Evolutionary conservation across 2,329 filamentous ascomycete genomes (phyloP).

Genomic region (Diplodia scrobiculata): DNA sequence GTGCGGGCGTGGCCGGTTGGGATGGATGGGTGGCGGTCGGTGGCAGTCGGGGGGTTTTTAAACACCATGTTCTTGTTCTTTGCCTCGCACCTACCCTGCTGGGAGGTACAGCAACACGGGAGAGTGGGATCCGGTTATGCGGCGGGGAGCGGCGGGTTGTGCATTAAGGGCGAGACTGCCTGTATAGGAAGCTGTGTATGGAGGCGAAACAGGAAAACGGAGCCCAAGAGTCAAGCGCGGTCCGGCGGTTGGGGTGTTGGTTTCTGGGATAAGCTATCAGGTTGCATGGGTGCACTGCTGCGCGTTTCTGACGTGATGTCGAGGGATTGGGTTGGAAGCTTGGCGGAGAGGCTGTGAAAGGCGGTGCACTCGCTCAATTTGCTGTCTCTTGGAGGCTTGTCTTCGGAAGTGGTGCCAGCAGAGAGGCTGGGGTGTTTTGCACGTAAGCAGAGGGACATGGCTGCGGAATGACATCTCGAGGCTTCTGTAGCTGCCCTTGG

Average conservation of each 20-base stretch:
- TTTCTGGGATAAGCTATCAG: conserved; percentile 10
- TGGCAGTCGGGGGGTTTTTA: background rate
- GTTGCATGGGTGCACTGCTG: conserved; percentile 4
- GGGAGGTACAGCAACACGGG: background rate
- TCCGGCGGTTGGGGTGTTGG: background rate
- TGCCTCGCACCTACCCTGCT: background rate
- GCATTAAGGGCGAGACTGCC: background rate
- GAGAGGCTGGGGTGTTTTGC: background rate
- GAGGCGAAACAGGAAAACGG: background rate
- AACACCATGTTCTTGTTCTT: background rate
- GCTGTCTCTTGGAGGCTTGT: background rate
- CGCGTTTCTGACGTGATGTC: background rate
- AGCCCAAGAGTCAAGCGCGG: background rate
- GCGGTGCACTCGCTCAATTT: background rate
- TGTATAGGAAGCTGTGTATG: conserved; percentile 14
- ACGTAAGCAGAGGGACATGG: background rate
- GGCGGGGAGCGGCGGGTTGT: background rate
- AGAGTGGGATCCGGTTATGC: background rate
- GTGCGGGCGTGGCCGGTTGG: too few relatives aligned
- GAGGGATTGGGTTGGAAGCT: background rate
- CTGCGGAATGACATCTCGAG: background rate
- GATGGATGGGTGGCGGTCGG: too few relatives aligned
- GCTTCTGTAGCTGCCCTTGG: conserved; percentile 11
- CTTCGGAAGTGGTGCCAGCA: background rate
- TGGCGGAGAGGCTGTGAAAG: background rate